Percentiles rank a stretch among this genome's conserved stretches.
phyloP scores from a whole-genome alignment of 202 grass and related monocot genomes.

The Elaeis oleifera region DNA sequence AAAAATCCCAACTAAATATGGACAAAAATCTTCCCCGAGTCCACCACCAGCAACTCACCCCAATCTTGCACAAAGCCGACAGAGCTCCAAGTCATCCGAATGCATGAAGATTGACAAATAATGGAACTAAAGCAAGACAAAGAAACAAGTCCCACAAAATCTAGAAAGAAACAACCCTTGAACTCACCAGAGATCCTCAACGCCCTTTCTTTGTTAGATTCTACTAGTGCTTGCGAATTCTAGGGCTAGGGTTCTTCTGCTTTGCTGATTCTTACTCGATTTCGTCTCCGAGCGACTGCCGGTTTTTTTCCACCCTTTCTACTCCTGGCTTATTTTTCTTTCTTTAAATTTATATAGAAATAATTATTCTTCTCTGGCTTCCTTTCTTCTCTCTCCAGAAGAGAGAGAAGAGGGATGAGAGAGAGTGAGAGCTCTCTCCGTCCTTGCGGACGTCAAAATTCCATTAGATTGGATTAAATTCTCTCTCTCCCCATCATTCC shows the following conservation, averaged over 20 bases:
- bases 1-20: neutral
- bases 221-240: conserved; percentile 16
- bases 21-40: neutral
- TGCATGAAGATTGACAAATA: no score
- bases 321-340: conserved; percentile 7
- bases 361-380: conserved; percentile 17
- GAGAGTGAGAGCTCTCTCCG: conserved; percentile 25
- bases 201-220: conserved; percentile 2
- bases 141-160: neutral
- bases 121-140: no score
- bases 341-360: conserved; percentile 16
- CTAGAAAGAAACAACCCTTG: conserved; percentile 7
- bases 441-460: conserved; percentile 97
- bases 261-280: neutral
- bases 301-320: no score
- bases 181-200: conserved; percentile 11
- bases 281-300: no score
- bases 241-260: conserved; percentile 31
- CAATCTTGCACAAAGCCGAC: no score
- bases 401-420: neutral
- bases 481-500: neutral
- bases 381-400: conserved; percentile 6
- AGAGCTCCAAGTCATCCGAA: no score
- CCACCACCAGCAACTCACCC: neutral
- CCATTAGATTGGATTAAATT: conserved; percentile 76